These are phyloP conservation scores for Russula virescens DNA, from an alignment of 768 basidiomycete genomes.

Conservation along the genomic window DNA sequence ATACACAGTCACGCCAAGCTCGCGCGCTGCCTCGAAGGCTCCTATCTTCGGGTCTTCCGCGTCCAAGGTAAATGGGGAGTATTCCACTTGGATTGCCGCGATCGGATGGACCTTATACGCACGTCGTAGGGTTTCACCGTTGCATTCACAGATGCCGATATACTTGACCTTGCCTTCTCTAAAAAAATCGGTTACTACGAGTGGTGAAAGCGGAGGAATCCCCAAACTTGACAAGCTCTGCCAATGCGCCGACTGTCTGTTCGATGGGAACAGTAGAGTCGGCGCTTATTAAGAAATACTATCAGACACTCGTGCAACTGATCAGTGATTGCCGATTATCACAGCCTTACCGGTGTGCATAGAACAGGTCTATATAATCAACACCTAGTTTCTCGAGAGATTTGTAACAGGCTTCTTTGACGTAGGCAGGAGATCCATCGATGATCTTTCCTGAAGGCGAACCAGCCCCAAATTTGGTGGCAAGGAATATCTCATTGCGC, in stretches of 20 bases:
- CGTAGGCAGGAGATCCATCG: conserved; percentile 29
- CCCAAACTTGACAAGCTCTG: conserved; percentile 30
- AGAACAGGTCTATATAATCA: conserved; percentile 33
- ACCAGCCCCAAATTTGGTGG: conserved; percentile 35
- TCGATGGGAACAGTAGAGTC: conserved; percentile 22
- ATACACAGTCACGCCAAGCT: conserved; percentile 38
- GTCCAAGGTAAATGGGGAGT: conserved; percentile 34
- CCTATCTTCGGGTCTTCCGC: conserved; percentile 33
- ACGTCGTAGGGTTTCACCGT: conserved; percentile 33
- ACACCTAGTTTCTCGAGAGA: conserved; percentile 29
- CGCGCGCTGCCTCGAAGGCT: conserved; percentile 33
- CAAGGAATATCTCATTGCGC: conserved; percentile 43
- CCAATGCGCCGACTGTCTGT: conserved; percentile 22
- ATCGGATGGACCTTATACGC: conserved; percentile 36
- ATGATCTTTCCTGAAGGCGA: conserved; percentile 16
- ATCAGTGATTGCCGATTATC: too few relatives aligned
- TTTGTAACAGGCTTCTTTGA: conserved; percentile 26
- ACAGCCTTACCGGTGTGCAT: conserved; percentile 31
- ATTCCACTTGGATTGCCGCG: conserved; percentile 35
- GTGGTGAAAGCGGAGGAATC: conserved; percentile 30
- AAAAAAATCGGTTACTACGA: neutral
- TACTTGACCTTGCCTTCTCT: conserved; percentile 35
- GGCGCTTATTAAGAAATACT: neutral
- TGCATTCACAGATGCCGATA: conserved; percentile 35
- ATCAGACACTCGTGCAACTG: too few relatives aligned